Conservation (phyloP, 108 stramenopile genomes). For the Cylindrotheca closterium region DNA sequence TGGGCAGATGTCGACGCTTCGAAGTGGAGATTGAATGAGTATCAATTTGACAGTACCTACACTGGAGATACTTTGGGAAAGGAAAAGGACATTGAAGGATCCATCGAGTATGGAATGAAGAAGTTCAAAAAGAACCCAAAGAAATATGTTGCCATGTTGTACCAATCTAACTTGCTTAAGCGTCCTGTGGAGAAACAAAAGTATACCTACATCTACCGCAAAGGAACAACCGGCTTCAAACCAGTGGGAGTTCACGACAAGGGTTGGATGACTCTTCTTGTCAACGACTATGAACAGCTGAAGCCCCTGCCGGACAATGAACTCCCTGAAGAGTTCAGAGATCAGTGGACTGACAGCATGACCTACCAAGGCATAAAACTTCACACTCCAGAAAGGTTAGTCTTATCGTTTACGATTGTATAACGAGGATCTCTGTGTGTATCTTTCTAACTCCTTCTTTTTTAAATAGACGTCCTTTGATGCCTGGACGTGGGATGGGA, state of each 20-base stretch:
- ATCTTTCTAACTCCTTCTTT: neutral
- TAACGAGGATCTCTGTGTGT: neutral
- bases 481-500: slow-evolving; percentile 54
- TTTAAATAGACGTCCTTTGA: slow-evolving; percentile 9
- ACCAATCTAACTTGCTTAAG: slow-evolving; percentile 18
- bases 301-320: slow-evolving; percentile 22
- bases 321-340: slow-evolving; percentile 9
- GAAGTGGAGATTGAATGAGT: slow-evolving; percentile 14
- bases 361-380: slow-evolving; percentile 18
- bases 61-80: slow-evolving; percentile 20
- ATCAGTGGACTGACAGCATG: slow-evolving; percentile 22
- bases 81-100: slow-evolving; percentile 12
- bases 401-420: neutral
- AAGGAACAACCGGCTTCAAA: slow-evolving; percentile 7
- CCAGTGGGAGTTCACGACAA: slow-evolving; percentile 8
- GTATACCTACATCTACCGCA: slow-evolving; percentile 17
- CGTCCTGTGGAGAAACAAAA: slow-evolving; percentile 14
- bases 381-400: slow-evolving; percentile 12
- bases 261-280: slow-evolving; percentile 19
- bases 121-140: slow-evolving; percentile 22
- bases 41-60: slow-evolving; percentile 17
- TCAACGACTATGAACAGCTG: slow-evolving; percentile 17
- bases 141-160: slow-evolving; percentile 27
- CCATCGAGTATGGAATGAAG: slow-evolving; percentile 16
- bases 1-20: slow-evolving; percentile 2